Base-by-base conservation (phyloP, 495 filamentous ascomycete genomes). In the Aspergillus bertholletiae region DNA sequence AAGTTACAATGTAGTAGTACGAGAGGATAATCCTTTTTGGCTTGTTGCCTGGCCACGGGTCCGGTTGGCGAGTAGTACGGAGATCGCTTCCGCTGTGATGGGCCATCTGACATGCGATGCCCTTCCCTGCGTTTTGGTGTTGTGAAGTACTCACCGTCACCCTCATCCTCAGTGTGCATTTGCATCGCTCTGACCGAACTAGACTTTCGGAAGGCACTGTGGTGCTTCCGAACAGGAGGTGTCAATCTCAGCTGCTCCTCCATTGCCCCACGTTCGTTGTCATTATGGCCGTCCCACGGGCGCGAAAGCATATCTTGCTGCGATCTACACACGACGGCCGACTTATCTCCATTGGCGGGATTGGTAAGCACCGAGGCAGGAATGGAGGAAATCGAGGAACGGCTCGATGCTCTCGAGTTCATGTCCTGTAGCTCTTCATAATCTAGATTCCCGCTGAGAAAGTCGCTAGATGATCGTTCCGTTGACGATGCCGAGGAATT, bases 1-100 rank as follows among this genome's bases (percentile, higher is more conserved):
- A 96, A 69, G 0, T 89, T 96, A 49, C 93, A 88, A 59, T 97
- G 93, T 1, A 97, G 77, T 7, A 97, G 77, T 5, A 96, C 89
- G 7, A 97, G 83, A 2, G 93, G 92, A 49, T 78, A 81, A 59
- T 82, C 86, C 49, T 80, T 85, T 70, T 84, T 87, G 18, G 71
- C 72, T 37, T 74, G 83, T 37, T 73, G 82, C 56, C 79, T 83
- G 21, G 61, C 72, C 17, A 66, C 66, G 4, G 65, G 67, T 15
- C 53, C 74, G 18, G 75, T 75, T 9, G 79, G 77, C 2, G 78
- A 82, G 50, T 76, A 74, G 48, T 72, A 74, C 1, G 70, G 70
- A 1, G 67, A 71, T 34, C 73, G 60, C 55, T 72, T 74, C 18
- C 70, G 21, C 22, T 68, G 62, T 0, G 70, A 70, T 0, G 72